These are phyloP conservation scores for Candida hispaniensis DNA, from an alignment of 805 yeast species.

Conservation along the genomic window DNA sequence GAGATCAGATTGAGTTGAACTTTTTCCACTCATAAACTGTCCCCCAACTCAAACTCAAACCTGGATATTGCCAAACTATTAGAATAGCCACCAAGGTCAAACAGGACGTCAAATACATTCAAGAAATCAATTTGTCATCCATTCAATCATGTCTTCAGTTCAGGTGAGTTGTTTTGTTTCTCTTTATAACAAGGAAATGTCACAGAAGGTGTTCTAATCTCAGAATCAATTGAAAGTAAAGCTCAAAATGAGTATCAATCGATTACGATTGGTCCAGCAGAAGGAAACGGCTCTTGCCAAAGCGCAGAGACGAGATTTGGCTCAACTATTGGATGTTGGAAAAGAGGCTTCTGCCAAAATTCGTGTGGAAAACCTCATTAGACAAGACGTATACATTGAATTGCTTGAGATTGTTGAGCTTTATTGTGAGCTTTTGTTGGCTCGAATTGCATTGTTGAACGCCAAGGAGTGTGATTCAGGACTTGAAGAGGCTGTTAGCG, in stretches of 20 bases:
- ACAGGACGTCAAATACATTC: too few relatives aligned
- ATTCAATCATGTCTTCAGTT: background rate
- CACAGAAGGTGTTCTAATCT: background rate
- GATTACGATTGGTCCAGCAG: conserved; percentile 60
- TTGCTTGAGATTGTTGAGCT: conserved; percentile 68
- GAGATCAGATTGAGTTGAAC: too few relatives aligned
- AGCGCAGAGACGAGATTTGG: conserved; percentile 59
- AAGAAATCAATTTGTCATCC: too few relatives aligned
- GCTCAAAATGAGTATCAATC: conserved; percentile 58
- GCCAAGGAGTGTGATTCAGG: conserved; percentile 42
- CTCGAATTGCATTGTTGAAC: conserved; percentile 55
- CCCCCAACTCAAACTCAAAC: too few relatives aligned
- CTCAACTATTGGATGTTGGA: conserved; percentile 56
- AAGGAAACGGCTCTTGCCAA: conserved; percentile 66
- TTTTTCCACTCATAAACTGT: too few relatives aligned
- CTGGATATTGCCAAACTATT: too few relatives aligned
- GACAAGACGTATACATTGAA: conserved; percentile 74
- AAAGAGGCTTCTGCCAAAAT: conserved; percentile 77
- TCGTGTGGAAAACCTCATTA: conserved; percentile 70
- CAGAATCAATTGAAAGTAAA: conserved; percentile 24
- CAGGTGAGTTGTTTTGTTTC: background rate
- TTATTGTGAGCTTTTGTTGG: conserved; percentile 69
- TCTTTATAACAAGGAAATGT: background rate
- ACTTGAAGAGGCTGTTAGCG: conserved; percentile 63
- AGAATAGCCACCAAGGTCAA: too few relatives aligned